Evolutionary conservation across 345 rosid species (phyloP).

Genomic region (Noccaea caerulescens): DNA sequence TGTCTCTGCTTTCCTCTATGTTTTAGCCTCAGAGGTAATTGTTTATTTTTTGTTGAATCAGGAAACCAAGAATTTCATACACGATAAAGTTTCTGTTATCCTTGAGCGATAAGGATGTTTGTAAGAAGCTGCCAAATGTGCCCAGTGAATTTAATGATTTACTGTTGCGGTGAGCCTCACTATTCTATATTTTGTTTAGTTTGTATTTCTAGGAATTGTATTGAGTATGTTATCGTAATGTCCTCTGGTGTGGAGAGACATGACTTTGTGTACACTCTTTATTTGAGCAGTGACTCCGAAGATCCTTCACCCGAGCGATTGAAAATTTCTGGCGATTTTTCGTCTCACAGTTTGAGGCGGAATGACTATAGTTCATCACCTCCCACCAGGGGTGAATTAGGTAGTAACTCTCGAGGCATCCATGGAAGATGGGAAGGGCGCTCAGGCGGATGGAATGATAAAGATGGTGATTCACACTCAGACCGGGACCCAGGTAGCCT

Average conservation of each 20-base stretch:
- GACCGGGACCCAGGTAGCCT: constrained; percentile 76
- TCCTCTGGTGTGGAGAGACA: constrained; percentile 30
- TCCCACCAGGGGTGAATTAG: constrained; percentile 75
- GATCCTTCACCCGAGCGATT: constrained; percentile 65
- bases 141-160: constrained; percentile 67
- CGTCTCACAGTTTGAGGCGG: constrained; percentile 62
- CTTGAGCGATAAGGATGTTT: constrained; percentile 67
- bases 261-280: constrained; percentile 20
- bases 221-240: constrained; percentile 10
- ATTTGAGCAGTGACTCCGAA: constrained; percentile 61
- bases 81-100: constrained; percentile 73
- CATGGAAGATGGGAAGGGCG: constrained; percentile 91
- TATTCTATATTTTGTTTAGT: neutral
- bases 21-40: constrained; percentile 11
- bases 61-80: constrained; percentile 64
- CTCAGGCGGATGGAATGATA: constrained; percentile 78
- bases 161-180: constrained; percentile 57
- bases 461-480: constrained; percentile 72
- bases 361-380: constrained; percentile 91
- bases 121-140: constrained; percentile 72
- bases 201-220: neutral
- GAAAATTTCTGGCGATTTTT: constrained; percentile 60
- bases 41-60: constrained; percentile 44
- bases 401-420: constrained; percentile 55
- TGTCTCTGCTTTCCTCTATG: neutral